A percentile compares a stretch with the other conserved stretches of the same genome.
These are phyloP conservation scores for Caryopteris hybrid DNA, from an alignment of 305 asterid genomes.

Conservation along the genomic window DNA sequence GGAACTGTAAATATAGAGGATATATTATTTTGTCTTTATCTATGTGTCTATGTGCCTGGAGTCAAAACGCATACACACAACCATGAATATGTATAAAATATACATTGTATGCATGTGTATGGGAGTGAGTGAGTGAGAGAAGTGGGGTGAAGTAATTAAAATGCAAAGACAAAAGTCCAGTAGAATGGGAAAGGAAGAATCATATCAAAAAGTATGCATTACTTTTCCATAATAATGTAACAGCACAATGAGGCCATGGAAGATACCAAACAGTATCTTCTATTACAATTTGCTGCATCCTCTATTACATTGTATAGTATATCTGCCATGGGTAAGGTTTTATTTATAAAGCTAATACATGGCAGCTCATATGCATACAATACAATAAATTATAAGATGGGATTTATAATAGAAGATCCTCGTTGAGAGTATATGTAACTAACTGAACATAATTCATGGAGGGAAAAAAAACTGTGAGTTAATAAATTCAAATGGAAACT, in stretches of 20 bases:
- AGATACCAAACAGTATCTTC: too few species aligned
- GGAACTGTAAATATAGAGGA: not conserved
- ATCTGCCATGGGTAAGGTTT: not conserved
- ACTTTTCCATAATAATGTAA: not conserved
- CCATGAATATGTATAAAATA: not conserved
- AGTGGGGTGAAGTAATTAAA: too few species aligned
- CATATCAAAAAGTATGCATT: not conserved
- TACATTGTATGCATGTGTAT: not conserved
- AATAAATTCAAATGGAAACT: conserved; percentile 2
- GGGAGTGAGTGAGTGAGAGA: not conserved
- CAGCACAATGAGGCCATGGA: not conserved
- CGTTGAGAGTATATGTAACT: not conserved
- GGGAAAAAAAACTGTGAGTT: not conserved
- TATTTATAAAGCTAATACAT: not conserved
- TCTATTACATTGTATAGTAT: not conserved
- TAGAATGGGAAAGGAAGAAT: too few species aligned
- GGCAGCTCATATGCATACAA: not conserved
- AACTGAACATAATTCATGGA: not conserved
- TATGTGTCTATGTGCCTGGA: not conserved
- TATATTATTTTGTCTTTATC: not conserved
- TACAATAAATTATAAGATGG: not conserved
- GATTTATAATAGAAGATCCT: not conserved
- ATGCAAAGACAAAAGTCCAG: too few species aligned
- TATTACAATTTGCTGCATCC: not conserved
- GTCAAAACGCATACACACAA: too few species aligned